phyloP scores from a whole-genome alignment of 2,329 filamentous ascomycete genomes.

The Geosmithia putterillii region DNA sequence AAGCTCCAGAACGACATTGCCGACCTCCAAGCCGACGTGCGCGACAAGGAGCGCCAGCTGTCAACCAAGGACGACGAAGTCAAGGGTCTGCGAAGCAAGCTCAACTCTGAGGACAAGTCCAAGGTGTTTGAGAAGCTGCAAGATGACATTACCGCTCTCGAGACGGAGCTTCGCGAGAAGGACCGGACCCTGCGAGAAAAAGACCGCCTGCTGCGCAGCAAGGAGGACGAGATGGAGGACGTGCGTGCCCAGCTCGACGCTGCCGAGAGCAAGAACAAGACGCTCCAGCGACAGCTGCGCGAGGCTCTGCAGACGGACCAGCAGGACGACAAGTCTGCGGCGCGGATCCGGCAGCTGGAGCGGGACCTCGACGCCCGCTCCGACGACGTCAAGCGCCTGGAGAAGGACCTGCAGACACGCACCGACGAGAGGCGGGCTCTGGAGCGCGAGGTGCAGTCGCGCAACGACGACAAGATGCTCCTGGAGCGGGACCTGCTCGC shows the following conservation, averaged over 20 bases:
- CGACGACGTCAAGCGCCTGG: slow-evolving; percentile 28
- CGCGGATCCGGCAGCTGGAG: slow-evolving; percentile 24
- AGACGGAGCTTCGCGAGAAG: slow-evolving; percentile 39
- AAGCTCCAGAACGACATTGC: slow-evolving; percentile 62
- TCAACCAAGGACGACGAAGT: slow-evolving; percentile 66
- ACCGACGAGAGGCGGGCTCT: slow-evolving; percentile 45
- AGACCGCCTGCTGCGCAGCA: slow-evolving; percentile 24
- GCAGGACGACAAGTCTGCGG: not conserved
- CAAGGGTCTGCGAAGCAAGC: slow-evolving; percentile 48
- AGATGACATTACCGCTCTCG: slow-evolving; percentile 63
- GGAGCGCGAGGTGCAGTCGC: not conserved
- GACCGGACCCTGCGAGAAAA: slow-evolving; percentile 2
- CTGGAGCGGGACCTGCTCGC: slow-evolving; percentile 13
- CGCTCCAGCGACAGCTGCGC: not conserved
- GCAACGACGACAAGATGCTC: not conserved
- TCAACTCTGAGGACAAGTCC: slow-evolving; percentile 22
- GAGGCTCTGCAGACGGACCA: not conserved
- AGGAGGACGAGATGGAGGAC: slow-evolving; percentile 42
- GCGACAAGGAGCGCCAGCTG: slow-evolving; percentile 63
- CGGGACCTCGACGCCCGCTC: slow-evolving; percentile 14
- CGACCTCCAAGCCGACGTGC: slow-evolving; percentile 63
- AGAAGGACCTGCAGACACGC: slow-evolving; percentile 46
- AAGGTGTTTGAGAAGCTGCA: slow-evolving; percentile 38
- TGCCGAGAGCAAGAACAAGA: slow-evolving; percentile 15
- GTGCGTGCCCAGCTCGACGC: slow-evolving; percentile 41